Conservation (phyloP, 345 rosid genomes). For the Brassica napus region DNA sequence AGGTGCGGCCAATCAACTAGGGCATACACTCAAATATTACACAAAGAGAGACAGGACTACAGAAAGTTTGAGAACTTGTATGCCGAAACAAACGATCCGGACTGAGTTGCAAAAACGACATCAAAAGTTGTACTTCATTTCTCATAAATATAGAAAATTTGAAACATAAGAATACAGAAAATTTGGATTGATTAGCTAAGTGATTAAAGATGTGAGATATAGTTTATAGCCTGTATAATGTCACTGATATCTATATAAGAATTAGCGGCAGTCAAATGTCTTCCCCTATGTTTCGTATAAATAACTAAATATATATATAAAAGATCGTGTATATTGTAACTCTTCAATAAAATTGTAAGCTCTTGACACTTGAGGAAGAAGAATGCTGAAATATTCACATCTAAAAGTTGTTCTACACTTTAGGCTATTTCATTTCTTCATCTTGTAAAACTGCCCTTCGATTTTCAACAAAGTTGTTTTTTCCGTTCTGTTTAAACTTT, state of each 20-base stretch:
- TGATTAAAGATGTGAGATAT: neutral
- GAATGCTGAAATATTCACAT: neutral
- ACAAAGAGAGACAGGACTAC: neutral
- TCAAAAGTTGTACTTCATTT: neutral
- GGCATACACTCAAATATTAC: neutral
- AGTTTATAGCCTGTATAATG: neutral
- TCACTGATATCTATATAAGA: neutral
- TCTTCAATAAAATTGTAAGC: neutral
- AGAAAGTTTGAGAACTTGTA: conserved; percentile 1
- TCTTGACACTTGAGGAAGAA: neutral
- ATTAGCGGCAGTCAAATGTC: neutral
- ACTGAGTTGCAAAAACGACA: neutral
- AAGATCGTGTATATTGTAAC: neutral
- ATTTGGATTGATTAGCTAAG: conserved; percentile 2
- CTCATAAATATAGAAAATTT: neutral
- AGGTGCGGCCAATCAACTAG: neutral
- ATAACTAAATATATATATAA: neutral
- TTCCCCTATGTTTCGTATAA: neutral
- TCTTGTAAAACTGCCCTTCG: neutral
- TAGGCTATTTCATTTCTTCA: neutral
- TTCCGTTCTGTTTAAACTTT: neutral
- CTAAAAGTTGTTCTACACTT: neutral
- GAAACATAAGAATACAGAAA: neutral
- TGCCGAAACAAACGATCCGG: neutral
- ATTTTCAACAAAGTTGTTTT: neutral